Evolutionary conservation across 2,329 filamentous ascomycete genomes (phyloP).

Genomic region (Aureobasidium sp.): DNA sequence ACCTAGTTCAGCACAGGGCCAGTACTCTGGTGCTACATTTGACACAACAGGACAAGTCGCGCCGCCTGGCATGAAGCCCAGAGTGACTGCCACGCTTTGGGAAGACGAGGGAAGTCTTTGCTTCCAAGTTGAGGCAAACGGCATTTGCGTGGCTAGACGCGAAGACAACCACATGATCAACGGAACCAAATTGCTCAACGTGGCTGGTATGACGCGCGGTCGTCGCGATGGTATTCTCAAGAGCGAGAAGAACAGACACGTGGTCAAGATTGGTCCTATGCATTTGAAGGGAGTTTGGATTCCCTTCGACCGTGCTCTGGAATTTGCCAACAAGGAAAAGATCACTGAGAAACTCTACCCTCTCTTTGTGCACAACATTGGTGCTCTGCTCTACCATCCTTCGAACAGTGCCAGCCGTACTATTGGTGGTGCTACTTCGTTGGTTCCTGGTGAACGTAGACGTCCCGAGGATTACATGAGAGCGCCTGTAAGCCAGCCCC

Average conservation of each 20-base stretch:
- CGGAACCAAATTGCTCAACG: conserved; percentile 91
- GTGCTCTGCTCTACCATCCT: conserved; percentile 86
- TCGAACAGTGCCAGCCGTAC: conserved; percentile 72
- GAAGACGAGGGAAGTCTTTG: conserved; percentile 96
- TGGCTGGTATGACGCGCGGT: conserved; percentile 95
- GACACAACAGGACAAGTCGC: conserved; percentile 90
- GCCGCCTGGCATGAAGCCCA: conserved; percentile 89
- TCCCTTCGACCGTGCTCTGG: conserved; percentile 91
- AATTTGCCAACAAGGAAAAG: conserved; percentile 99
- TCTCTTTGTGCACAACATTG: conserved; percentile 95
- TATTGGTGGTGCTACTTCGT: conserved; percentile 41
- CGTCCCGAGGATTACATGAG: conserved; percentile 57
- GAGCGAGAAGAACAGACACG: conserved; percentile 92
- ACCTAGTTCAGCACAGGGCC: conserved; percentile 18
- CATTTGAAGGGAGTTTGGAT: conserved; percentile 98
- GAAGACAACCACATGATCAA: conserved; percentile 99
- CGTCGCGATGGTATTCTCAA: conserved; percentile 93
- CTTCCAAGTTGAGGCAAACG: conserved; percentile 94
- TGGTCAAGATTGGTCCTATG: conserved; percentile 99
- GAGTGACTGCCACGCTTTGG: conserved; percentile 94
- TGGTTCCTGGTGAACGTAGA: conserved; percentile 74
- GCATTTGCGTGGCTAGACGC: conserved; percentile 87
- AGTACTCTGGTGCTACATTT: conserved; percentile 35
- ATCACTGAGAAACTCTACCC: conserved; percentile 94
- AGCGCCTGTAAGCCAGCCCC: conserved; percentile 53